phyloP scores from a whole-genome alignment of 352 stramenopile genomes.

The Phytophthora pini region DNA sequence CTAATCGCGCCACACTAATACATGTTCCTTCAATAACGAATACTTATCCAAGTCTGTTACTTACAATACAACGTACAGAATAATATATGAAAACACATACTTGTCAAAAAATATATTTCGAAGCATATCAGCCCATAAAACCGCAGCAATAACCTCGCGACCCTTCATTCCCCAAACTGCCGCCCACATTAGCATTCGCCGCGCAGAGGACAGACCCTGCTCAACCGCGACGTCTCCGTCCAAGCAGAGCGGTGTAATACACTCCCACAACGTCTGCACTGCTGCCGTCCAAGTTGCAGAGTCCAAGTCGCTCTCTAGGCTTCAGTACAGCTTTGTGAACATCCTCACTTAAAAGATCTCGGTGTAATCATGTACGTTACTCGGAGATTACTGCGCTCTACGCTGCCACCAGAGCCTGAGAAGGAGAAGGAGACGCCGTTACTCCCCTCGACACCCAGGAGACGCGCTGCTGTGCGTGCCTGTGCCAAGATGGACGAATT shows the following conservation, averaged over 20 bases:
- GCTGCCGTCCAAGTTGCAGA: constrained; percentile 3
- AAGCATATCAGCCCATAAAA: constrained; percentile 9
- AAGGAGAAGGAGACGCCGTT: constrained; percentile 15
- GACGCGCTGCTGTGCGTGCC: constrained; percentile 23
- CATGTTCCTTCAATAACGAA: constrained; percentile 3
- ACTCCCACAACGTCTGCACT: background rate
- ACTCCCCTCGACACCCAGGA: constrained; percentile 26
- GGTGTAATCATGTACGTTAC: constrained; percentile 67
- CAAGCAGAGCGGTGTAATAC: background rate
- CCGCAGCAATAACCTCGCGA: constrained; percentile 9
- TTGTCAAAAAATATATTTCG: constrained; percentile 16
- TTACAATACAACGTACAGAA: too few species aligned
- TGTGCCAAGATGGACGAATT: constrained; percentile 28
- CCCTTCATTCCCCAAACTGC: constrained; percentile 29
- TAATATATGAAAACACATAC: background rate
- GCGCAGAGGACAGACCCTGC: background rate
- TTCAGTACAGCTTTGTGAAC: constrained; percentile 2
- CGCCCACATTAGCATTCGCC: constrained; percentile 35
- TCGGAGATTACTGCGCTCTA: constrained; percentile 64
- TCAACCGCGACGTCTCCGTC: background rate
- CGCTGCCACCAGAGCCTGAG: constrained; percentile 37
- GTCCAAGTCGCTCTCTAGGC: background rate
- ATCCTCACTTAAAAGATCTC: background rate
- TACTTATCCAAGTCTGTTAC: background rate
- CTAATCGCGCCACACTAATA: background rate